Evolutionary conservation across 2,329 filamentous ascomycete genomes (phyloP).

Genomic region (Xylariaceae sp.): DNA sequence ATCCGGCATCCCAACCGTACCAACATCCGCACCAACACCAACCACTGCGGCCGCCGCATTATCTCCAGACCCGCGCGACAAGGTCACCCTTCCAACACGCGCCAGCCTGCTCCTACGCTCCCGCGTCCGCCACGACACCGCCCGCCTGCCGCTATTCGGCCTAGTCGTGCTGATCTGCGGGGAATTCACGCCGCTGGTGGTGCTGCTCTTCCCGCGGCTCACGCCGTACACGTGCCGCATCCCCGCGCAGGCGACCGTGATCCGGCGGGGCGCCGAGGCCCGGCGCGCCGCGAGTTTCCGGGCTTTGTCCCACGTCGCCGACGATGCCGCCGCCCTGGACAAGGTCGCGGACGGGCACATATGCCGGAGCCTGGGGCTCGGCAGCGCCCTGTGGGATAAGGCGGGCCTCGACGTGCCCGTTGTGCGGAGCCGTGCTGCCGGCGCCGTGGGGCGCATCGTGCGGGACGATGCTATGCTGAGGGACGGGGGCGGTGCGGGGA

Average conservation of each 20-base stretch:
- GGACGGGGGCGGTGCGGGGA: constrained; percentile 63
- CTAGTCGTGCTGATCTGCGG: constrained; percentile 79
- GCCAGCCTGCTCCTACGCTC: constrained; percentile 73
- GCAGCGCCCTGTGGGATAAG: constrained; percentile 57
- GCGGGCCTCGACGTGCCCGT: constrained; percentile 56
- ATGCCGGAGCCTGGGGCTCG: constrained; percentile 43
- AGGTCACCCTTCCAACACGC: constrained; percentile 57
- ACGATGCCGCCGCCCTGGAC: background rate
- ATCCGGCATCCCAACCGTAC: constrained; percentile 27
- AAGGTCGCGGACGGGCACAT: constrained; percentile 32
- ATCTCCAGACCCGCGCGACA: constrained; percentile 23
- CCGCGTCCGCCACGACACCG: constrained; percentile 73
- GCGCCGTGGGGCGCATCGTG: constrained; percentile 66
- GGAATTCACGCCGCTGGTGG: constrained; percentile 83
- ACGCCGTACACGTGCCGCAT: constrained; percentile 86
- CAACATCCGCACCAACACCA: constrained; percentile 53
- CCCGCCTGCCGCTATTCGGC: constrained; percentile 79
- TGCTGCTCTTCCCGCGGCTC: constrained; percentile 70
- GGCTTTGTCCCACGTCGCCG: constrained; percentile 41
- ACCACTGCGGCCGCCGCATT: background rate
- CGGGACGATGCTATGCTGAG: constrained; percentile 74
- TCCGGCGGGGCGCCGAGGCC: constrained; percentile 58
- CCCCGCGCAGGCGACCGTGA: constrained; percentile 71
- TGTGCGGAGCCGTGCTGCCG: constrained; percentile 59
- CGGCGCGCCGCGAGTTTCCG: constrained; percentile 58